Base-by-base conservation (phyloP, 306 rosid species). In the Gillenia trifoliata region DNA sequence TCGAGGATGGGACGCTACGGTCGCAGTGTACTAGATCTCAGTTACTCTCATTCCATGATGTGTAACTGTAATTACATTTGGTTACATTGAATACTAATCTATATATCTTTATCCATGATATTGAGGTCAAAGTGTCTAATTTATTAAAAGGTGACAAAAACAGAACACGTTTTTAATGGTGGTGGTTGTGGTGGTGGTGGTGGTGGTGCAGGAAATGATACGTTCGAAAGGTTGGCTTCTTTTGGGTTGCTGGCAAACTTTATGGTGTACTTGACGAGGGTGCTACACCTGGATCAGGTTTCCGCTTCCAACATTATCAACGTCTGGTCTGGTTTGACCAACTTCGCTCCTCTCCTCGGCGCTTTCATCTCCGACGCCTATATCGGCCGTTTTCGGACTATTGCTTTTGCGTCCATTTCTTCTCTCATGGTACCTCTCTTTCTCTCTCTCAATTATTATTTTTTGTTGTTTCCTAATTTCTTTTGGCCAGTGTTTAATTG, bases 341-440 rank as follows among this genome's bases (percentile, higher is more conserved):
- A 83, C 56, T 92, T 94, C 40, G 80, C 79, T 2, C 97, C 98
- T 8, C 72, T 94, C 23, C 4, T 90, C 49, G 98, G 97, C 1
- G 98, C 98, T 38, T 94, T 86, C 85, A 66, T 94, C 83, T 90
- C 96, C 57, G 96, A 92, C 72, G 84, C 95, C 13, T 90, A 88
- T 52, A 61, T 77, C 1, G 97, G 99, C 67, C 91, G 96, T 68
- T 94, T 86, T 84, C n/a, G 60, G 1, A 85, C 95, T 4, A 94
- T 94, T 62, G 99, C 95, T 57, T 66, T 83, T 77, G 84, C 83
- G 2, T 94, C 99, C 52, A 54, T 89, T 40, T 76, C 80, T 45
- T 75, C 88, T 26, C 80, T 76, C 59, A 33, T 71, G 75, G 84
- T 81, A 81, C 23, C 28, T 50, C 41, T 36, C 60, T 64, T 49